Base-by-base conservation (phyloP, 768 basidiomycete genomes). In the Crepidotus variabilis region DNA sequence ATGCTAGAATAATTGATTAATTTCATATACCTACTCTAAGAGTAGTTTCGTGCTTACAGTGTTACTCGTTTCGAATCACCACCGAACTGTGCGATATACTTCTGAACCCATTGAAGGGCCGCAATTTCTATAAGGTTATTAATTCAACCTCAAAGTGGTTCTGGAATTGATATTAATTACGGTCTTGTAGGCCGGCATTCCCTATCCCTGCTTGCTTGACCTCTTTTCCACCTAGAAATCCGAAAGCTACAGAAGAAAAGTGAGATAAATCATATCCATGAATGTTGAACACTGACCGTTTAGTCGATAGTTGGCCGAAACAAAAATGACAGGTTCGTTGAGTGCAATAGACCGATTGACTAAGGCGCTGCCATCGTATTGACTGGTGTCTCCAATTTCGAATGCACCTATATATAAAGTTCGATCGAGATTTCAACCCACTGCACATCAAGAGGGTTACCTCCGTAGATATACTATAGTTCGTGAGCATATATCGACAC, bases 71-170 rank as follows among this genome's bases (percentile, higher is more conserved):
- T 45, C 1, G 76, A 72, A 60, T 85, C 79, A 9, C 84, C 84
- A 2, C 83, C 83, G 52, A 84, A 86, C 0, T 71, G 63, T 35
- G 61, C 59, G 54, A 84, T 81, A 62, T 85, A 70, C 50, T 78
- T 68, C 54, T 83, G 78, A 0, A 84, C 74, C 84, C 83, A 86
- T 57, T 75, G 63, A 11, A 86, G 61, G 2, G 78, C 82, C 20
- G 76, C 69, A 22, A 74, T 69, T 59, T 77, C 75, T 83, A 67
- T 45, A 18, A 14, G 2, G 52, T 9, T 6, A 35, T 11, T 35
- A n/a, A n/a, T 24, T 13, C 21, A 21, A 18, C 45, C 23, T 20
- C 32, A 0, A 35, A 33, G 61, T 6, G 39, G 28, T 28, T 53
- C 5, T 43, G 24, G 43, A 28, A 32, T 21, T 7, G 18, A 14